Evolutionary conservation across 2,329 filamentous ascomycete species (phyloP).

Genomic region (Escovopsis weberi): DNA sequence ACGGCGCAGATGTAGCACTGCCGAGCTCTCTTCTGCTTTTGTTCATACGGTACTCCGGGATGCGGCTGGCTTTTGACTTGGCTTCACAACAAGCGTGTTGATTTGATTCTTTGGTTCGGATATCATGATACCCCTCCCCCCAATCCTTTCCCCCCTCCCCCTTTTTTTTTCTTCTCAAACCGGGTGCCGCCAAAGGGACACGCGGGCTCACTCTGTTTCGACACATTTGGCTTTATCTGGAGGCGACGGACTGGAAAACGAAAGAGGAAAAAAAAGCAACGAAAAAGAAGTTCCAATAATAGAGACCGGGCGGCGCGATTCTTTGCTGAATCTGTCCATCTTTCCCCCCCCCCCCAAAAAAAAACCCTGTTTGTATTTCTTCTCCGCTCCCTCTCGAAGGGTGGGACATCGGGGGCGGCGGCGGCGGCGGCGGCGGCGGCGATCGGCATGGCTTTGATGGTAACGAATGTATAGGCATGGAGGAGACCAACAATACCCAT

Average conservation of each 20-base stretch:
- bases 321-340: background rate
- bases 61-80: background rate
- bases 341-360: too few species aligned
- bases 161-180: constrained; percentile 10
- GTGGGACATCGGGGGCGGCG: too few species aligned
- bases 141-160: too few species aligned
- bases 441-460: constrained; percentile 1
- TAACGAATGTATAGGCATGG: constrained; percentile 3
- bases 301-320: constrained; percentile 4
- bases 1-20: background rate
- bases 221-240: constrained; percentile 1
- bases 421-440: constrained; percentile 1
- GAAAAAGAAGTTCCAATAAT: background rate
- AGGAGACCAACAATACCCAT: background rate
- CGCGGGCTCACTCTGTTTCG: constrained; percentile 7
- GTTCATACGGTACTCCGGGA: constrained; percentile 1
- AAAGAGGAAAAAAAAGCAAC: too few species aligned
- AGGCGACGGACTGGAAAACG: constrained; percentile 3
- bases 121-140: constrained; percentile 23
- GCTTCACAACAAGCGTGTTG: constrained; percentile 2
- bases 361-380: too few species aligned
- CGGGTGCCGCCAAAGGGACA: constrained; percentile 7
- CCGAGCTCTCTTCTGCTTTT: background rate
- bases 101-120: constrained; percentile 14
- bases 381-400: too few species aligned